These are phyloP conservation scores for Xylariaceae sp. DNA, from an alignment of 2,329 filamentous ascomycete genomes.

Conservation along the genomic window DNA sequence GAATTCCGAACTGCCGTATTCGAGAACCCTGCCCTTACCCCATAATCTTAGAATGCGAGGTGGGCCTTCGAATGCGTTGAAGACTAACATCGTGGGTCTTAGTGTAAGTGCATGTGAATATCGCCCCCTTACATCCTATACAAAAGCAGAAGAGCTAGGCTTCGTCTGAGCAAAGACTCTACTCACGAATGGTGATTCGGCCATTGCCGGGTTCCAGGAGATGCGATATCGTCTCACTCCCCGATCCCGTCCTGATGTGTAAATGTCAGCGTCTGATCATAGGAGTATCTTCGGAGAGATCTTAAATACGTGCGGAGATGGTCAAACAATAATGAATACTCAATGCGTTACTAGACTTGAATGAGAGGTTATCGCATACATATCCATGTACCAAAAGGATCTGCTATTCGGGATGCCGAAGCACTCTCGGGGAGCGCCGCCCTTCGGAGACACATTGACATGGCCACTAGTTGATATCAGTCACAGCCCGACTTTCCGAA, in stretches of 20 bases:
- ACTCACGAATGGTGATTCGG: slow-evolving; percentile 56
- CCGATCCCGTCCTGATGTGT: slow-evolving; percentile 54
- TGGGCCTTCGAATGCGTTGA: slow-evolving; percentile 45
- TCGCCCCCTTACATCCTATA: not conserved
- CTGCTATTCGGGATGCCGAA: slow-evolving; percentile 33
- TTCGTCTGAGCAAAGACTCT: not conserved
- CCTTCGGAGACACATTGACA: slow-evolving; percentile 74
- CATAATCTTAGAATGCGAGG: slow-evolving; percentile 38
- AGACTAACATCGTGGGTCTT: slow-evolving; percentile 39
- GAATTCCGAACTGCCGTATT: slow-evolving; percentile 31
- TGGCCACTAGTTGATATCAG: slow-evolving; percentile 39
- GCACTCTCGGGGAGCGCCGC: slow-evolving; percentile 52
- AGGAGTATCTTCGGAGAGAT: not conserved
- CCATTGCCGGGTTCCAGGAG: slow-evolving; percentile 64
- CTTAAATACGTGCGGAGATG: not conserved
- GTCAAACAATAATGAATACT: not conserved
- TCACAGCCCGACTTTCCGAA: not conserved
- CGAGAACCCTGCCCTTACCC: slow-evolving; percentile 36
- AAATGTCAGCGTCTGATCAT: not conserved
- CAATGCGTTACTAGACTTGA: not conserved
- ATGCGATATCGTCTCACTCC: slow-evolving; percentile 70
- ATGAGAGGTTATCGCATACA: slow-evolving; percentile 26
- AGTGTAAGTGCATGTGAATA: not conserved
- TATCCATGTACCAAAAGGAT: slow-evolving; percentile 58
- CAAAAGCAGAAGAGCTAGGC: not conserved